Evolutionary conservation across 805 yeast genomes (phyloP), one percentile per base, ranked within the genome.

Genomic region (Suhomyces sp.): DNA sequence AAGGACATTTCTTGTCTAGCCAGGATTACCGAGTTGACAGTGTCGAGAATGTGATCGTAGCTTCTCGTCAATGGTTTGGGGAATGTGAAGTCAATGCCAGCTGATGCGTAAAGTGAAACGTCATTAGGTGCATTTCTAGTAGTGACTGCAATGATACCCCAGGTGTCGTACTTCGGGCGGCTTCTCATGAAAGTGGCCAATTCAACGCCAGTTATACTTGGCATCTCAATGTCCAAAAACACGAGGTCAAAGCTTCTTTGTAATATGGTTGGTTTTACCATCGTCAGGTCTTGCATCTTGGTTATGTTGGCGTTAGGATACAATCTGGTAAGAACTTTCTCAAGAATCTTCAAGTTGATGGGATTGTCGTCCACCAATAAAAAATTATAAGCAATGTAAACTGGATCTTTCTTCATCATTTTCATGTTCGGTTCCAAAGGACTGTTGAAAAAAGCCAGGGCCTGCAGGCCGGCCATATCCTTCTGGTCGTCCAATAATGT

Each of bases 181-280:
- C 43, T 43, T 20, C 59, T 47, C 50, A 56, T 46, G 40, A 27
- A 21, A 21, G 43, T 44, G n/a, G 76, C 69, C 20, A 76, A 62
- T 19, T 74, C 75, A 6, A 71, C 60, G 10, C 80, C 80, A 17
- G 70, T 60, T 17, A 75, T 62, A 10, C 56, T 59, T 4, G 80
- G 80, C 80, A 76, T 76, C 53, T 76, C 80, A 29, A 76, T 76
- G 55, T 76, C 80, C 40, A 75, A 60, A 48, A 75, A 76, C 6
- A 73, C 62, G 29, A 69, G 57, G 51, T 73, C 73, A 47, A 60
- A 71, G 15, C 43, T 37, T 25, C 56, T 52, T 1, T 51, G 44
- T 12, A 53, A 44, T 2, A 69, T 50, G 10, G 56, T 35, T 13
- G 57, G 51, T 48, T 63, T 49, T 8, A 73, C 71, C 40, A 60